phyloP scores from a whole-genome alignment of 306 rosid genomes.

The Senna siamea region DNA sequence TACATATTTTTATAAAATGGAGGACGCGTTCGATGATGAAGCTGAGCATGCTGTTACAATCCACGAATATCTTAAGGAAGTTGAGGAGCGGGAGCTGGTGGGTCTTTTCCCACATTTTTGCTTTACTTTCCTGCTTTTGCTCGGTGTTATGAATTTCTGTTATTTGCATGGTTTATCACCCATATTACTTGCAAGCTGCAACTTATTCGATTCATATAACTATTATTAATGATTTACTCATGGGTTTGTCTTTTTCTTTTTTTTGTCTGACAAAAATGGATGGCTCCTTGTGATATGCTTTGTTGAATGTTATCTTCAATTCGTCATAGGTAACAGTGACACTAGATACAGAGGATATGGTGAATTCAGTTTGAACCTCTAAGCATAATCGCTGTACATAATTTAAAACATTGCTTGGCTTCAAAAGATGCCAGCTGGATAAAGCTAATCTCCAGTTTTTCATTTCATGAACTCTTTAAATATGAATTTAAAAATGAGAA shows the following conservation, averaged over 20 bases:
- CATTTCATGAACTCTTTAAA: background rate
- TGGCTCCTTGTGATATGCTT: background rate
- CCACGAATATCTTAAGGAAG: conserved; percentile 76
- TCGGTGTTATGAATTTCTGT: background rate
- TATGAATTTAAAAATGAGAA: background rate
- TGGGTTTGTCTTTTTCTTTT: background rate
- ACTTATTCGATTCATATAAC: conserved; percentile 9
- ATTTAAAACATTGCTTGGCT: background rate
- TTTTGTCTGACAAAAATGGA: background rate
- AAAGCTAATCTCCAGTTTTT: background rate
- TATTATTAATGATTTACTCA: background rate
- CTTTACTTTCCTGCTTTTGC: background rate
- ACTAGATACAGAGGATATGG: background rate
- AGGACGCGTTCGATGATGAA: conserved; percentile 45
- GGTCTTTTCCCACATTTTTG: conserved; percentile 16
- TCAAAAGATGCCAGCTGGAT: background rate
- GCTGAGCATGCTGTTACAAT: conserved; percentile 71
- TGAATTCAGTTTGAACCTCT: background rate
- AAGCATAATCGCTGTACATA: background rate
- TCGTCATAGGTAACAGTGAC: background rate
- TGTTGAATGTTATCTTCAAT: background rate
- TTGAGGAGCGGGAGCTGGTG: conserved; percentile 93
- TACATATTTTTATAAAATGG: conserved; percentile 2
- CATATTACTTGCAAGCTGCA: background rate
- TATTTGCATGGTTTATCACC: background rate